Conservation (phyloP, 805 yeast species). For the Candida ascalaphidarum region DNA sequence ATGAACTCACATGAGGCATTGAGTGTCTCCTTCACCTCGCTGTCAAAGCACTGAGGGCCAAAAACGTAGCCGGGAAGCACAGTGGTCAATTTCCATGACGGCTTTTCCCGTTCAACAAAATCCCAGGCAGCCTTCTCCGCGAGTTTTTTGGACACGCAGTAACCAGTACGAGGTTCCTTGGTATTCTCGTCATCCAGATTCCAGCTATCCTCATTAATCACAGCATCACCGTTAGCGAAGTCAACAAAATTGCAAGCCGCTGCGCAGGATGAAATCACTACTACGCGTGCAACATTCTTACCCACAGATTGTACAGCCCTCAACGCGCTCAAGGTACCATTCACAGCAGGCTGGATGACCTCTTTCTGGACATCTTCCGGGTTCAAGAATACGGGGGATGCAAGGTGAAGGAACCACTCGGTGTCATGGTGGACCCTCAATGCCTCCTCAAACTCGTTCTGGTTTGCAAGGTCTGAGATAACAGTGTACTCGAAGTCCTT, state of each 20-base stretch:
- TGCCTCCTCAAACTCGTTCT: conserved; percentile 35
- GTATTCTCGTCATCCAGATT: too few species aligned
- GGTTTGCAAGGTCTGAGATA: conserved; percentile 22
- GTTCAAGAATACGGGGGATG: conserved; percentile 1
- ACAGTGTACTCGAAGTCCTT: conserved; percentile 1
- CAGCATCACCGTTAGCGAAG: too few species aligned
- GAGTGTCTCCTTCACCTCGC: conserved; percentile 12
- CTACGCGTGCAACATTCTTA: conserved; percentile 36
- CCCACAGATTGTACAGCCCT: conserved; percentile 10
- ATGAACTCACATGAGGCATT: conserved; percentile 14
- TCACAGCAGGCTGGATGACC: conserved; percentile 6
- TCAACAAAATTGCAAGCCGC: conserved; percentile 10
- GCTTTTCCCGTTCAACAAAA: conserved; percentile 30
- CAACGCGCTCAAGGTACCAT: conserved; percentile 6
- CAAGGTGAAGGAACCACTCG: conserved; percentile 16
- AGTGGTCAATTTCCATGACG: conserved; percentile 28
- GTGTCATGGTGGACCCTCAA: conserved; percentile 33
- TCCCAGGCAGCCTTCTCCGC: conserved; percentile 36
- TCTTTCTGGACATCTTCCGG: conserved; percentile 4
- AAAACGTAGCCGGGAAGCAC: conserved; percentile 39
- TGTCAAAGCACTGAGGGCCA: conserved; percentile 45
- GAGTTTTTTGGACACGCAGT: conserved; percentile 3
- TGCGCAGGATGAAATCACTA: conserved; percentile 46
- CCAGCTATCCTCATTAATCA: too few species aligned
- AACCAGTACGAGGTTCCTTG: background rate